These are phyloP conservation scores for Pulicaria dysenterica DNA, from an alignment of 129 eudicot species.

Conservation along the genomic window DNA sequence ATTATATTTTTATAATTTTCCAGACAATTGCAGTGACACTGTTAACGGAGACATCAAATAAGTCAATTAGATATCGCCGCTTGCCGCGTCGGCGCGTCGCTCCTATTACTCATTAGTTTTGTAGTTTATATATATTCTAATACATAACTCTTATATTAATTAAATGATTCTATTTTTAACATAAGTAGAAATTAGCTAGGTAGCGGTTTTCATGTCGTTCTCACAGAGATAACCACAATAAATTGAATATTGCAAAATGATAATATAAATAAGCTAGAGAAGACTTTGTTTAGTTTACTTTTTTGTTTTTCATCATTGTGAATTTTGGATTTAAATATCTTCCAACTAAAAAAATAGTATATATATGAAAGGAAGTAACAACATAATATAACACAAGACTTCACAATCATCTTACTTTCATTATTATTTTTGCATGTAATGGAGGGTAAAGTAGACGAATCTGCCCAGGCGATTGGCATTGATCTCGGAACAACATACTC, in stretches of 20 bases:
- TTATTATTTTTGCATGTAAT: background rate
- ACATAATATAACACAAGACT: background rate
- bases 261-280: background rate
- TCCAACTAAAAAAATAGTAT: background rate
- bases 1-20: too few species aligned
- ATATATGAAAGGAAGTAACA: background rate
- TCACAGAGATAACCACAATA: background rate
- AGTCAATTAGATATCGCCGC: too few species aligned
- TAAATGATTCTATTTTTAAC: too few species aligned
- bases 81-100: too few species aligned
- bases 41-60: too few species aligned
- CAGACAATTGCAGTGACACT: too few species aligned
- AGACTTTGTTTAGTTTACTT: conserved; percentile 14
- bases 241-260: background rate
- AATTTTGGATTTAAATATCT: background rate
- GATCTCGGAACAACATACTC: conserved; percentile 37
- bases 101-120: too few species aligned
- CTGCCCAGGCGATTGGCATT: conserved; percentile 22
- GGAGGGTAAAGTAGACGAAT: background rate
- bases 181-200: background rate
- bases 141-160: too few species aligned
- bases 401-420: background rate
- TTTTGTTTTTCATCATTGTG: background rate
- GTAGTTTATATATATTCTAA: too few species aligned
- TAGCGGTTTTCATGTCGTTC: background rate